These are phyloP conservation scores for Aureobasidium leucospermi DNA, from an alignment of 2,329 filamentous ascomycete species.

Conservation along the genomic window DNA sequence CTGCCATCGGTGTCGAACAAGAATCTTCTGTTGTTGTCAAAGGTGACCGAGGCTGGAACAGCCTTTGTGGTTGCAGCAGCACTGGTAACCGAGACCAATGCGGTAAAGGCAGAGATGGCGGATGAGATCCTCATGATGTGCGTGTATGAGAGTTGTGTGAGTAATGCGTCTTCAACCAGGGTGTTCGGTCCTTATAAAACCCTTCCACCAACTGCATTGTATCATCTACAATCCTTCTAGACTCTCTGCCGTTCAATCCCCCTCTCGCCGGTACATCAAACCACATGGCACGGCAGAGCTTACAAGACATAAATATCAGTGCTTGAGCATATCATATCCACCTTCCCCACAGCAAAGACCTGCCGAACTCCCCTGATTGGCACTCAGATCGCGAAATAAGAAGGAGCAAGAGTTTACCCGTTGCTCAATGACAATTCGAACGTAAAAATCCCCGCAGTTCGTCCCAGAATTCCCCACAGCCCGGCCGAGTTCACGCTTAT, in stretches of 20 bases:
- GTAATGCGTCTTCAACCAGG: neutral
- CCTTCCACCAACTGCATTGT: neutral
- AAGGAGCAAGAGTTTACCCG: neutral
- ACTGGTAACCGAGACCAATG: neutral
- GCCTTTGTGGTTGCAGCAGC: neutral
- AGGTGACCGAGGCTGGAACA: constrained; percentile 14
- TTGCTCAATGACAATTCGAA: neutral
- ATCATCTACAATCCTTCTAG: neutral
- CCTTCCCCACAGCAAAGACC: neutral
- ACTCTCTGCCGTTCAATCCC: neutral
- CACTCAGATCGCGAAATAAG: neutral
- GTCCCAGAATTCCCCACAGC: neutral
- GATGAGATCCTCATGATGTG: neutral
- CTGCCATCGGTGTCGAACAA: constrained; percentile 22
- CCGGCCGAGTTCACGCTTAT: neutral
- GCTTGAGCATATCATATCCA: neutral
- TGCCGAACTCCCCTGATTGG: no score
- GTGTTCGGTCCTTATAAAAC: neutral
- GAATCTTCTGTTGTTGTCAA: constrained; percentile 19
- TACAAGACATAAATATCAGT: no score
- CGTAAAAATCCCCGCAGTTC: neutral
- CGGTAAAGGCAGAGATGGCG: neutral
- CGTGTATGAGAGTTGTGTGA: neutral
- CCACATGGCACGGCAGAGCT: neutral
- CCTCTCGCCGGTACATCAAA: neutral